Percentiles rank a stretch among this genome's conserved stretches.
These are phyloP conservation scores for Leucogyrophana mollusca DNA, from an alignment of 768 basidiomycete genomes.

Conservation along the genomic window DNA sequence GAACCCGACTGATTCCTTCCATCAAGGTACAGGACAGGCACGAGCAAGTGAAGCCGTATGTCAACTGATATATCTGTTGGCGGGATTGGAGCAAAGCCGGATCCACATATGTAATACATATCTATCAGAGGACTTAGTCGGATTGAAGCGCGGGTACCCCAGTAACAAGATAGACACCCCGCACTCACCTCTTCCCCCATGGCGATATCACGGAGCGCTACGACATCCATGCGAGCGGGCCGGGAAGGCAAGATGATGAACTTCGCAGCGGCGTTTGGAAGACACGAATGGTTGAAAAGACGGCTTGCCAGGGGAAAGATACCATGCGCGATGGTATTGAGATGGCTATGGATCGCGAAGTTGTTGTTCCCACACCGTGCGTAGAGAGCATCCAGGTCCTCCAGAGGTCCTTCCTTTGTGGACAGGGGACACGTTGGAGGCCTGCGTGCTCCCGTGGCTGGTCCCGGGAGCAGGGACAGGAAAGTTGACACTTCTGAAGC, in stretches of 20 bases:
- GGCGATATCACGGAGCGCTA: constrained; percentile 57
- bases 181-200: constrained; percentile 62
- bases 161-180: constrained; percentile 3
- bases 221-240: constrained; percentile 57
- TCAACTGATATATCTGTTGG: constrained; percentile 53
- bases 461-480: constrained; percentile 46
- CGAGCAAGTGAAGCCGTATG: constrained; percentile 67
- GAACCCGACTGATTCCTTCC: constrained; percentile 34
- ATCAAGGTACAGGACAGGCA: constrained; percentile 59
- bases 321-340: constrained; percentile 69
- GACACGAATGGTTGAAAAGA: constrained; percentile 82
- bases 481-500: constrained; percentile 33
- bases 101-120: constrained; percentile 75
- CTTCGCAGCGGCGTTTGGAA: constrained; percentile 68
- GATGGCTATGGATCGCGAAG: constrained; percentile 73
- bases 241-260: constrained; percentile 43
- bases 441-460: constrained; percentile 18
- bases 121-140: constrained; percentile 37
- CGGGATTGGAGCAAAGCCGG: constrained; percentile 68
- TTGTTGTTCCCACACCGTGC: constrained; percentile 79
- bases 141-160: background rate
- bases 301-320: constrained; percentile 77
- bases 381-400: constrained; percentile 35
- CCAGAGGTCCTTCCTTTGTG: constrained; percentile 24
- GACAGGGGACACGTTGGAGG: constrained; percentile 33